Evolutionary conservation across 805 yeast species (phyloP), one percentile per base, ranked within the genome.

Genomic region (Sugiyamaella qingdaonensis): DNA sequence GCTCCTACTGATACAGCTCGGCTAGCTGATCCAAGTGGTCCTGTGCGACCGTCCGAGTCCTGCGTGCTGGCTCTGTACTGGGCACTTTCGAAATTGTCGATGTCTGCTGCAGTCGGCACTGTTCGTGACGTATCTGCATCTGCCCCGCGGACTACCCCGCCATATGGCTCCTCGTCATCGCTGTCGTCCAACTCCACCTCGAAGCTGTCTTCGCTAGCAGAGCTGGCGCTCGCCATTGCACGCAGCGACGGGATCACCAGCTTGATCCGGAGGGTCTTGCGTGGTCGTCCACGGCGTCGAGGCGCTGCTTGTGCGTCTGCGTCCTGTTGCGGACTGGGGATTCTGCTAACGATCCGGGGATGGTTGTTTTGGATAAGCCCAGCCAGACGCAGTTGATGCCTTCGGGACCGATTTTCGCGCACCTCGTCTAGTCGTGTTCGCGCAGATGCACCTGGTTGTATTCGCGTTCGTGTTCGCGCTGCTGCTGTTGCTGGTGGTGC

Each of bases 91-190:
- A 86, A 87, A 16, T 71, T 56, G 11, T 65, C 66, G 13, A 82
- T 68, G 62, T 84, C 90, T 2, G 68, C 61, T 3, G 62, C 60
- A 1, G 76, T 76, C 0, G 95, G 95, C 39, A 77, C 76, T 0
- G 94, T 85, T 55, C 74, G 70, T 48, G 72, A 72, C 1, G 88
- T 85, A 29, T 75, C 77, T 34, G 84, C 81, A 43, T 85, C 82
- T 18, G 78, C 76, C 58, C 78, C 79, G 16, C 75, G 67, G 16
- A 86, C 68, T 0, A 86, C 77, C 0, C 94, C 94, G 48, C 85
- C 71, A 58, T 78, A 86, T 0, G 95, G 94, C 29, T 82, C 62
- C 51, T 18, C 31, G 31, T 51, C 54, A 19, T 51, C 54, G 4
- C 10, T 37, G 41, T 51, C 43, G 10, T 45, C 37, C n/a, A 45